These are phyloP conservation scores for Acer yangbiense DNA, from an alignment of 345 rosid species.

Conservation along the genomic window DNA sequence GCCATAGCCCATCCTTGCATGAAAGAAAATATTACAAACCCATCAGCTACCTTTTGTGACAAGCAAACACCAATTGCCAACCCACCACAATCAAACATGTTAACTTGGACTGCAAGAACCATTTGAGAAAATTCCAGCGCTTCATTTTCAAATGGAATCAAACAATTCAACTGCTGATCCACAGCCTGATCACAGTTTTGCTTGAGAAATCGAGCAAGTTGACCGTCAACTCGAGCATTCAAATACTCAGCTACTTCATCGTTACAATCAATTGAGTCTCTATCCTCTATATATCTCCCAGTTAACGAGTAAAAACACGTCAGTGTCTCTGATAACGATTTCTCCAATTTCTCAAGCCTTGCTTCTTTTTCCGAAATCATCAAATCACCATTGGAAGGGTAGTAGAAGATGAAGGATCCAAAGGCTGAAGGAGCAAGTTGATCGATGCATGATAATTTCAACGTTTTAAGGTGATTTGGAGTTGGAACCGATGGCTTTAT, in stretches of 20 bases:
- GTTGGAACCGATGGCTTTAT: conserved; percentile 51
- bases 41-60: conserved; percentile 28
- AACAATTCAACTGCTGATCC: conserved; percentile 10
- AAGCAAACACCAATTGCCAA: conserved; percentile 22
- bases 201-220: conserved; percentile 17
- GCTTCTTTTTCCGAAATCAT: not conserved
- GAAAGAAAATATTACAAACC: conserved; percentile 18
- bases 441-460: conserved; percentile 40
- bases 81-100: conserved; percentile 29
- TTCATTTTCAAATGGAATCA: conserved; percentile 15
- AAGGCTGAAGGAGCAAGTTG: conserved; percentile 44
- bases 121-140: not conserved
- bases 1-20: conserved; percentile 27
- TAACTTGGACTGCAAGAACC: conserved; percentile 23
- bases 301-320: conserved; percentile 30
- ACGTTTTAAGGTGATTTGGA: conserved; percentile 29
- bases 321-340: conserved; percentile 31
- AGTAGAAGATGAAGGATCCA: conserved; percentile 36
- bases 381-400: conserved; percentile 18
- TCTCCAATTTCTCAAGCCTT: conserved; percentile 32
- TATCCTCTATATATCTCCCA: conserved; percentile 19
- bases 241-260: conserved; percentile 34
- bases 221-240: conserved; percentile 20
- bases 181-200: not conserved
- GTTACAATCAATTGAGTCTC: conserved; percentile 19